Conservation (phyloP, 768 basidiomycete genomes). For the Mycena crocata region DNA sequence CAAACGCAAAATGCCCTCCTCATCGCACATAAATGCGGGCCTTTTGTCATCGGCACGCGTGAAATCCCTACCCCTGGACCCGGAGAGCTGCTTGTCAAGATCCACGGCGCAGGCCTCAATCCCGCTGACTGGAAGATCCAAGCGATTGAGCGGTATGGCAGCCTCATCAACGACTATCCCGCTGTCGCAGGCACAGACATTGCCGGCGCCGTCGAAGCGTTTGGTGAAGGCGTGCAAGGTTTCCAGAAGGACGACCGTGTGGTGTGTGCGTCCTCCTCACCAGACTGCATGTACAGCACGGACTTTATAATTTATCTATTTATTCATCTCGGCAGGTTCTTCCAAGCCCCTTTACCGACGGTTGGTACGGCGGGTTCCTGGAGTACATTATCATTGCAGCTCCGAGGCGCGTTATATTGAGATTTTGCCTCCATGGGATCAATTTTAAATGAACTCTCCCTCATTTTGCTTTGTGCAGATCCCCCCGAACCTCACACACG, state of each 20-base stretch:
- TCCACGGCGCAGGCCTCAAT: conserved; percentile 44
- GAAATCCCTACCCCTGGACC: conserved; percentile 2
- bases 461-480: conserved; percentile 38
- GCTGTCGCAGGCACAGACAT: conserved; percentile 50
- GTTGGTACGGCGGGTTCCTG: conserved; percentile 37
- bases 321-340: too few relatives aligned
- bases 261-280: conserved; percentile 25
- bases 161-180: conserved; percentile 40
- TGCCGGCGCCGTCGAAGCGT: conserved; percentile 46
- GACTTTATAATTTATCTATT: too few relatives aligned
- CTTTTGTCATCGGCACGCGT: conserved; percentile 1
- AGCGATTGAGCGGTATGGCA: conserved; percentile 37
- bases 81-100: conserved; percentile 21
- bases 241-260: conserved; percentile 49
- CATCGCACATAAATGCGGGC: conserved; percentile 3
- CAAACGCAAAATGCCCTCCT: conserved; percentile 20
- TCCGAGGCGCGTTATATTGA: conserved; percentile 35
- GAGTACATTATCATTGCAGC: conserved; percentile 39
- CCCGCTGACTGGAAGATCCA: conserved; percentile 48
- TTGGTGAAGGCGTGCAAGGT: conserved; percentile 42
- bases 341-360: not conserved
- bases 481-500: conserved; percentile 50
- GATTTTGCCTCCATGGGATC: too few relatives aligned
- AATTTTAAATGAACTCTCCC: too few relatives aligned
- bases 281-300: too few relatives aligned